A percentile compares a stretch with the other conserved stretches of the same genome.
phyloP scores from a whole-genome alignment of 352 stramenopile species.

The Pseudoperonospora humuli region DNA sequence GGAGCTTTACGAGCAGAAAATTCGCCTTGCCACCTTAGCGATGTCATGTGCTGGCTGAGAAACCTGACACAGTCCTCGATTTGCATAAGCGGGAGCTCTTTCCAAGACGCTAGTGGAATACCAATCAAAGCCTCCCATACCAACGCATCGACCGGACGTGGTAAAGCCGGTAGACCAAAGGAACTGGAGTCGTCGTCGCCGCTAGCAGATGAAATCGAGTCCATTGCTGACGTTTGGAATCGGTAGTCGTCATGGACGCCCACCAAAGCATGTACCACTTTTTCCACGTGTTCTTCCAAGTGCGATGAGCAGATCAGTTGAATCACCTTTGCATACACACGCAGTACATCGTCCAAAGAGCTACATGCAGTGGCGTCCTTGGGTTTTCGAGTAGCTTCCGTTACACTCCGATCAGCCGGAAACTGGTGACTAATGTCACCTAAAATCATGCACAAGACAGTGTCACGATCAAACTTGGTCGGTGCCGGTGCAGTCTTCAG shows the following conservation, averaged over 20 bases:
- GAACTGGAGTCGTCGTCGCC: constrained; percentile 5
- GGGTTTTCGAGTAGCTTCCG: constrained; percentile 3
- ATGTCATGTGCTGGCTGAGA: constrained; percentile 52
- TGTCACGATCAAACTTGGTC: constrained; percentile 78
- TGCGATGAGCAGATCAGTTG: constrained; percentile 55
- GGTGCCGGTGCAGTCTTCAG: constrained; percentile 41
- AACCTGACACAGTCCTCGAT: constrained; percentile 46
- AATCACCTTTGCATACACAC: constrained; percentile 64
- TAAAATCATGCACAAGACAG: constrained; percentile 68
- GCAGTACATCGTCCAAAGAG: constrained; percentile 45
- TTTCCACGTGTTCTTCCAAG: constrained; percentile 76
- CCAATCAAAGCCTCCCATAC: constrained; percentile 63
- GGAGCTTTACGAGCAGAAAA: constrained; percentile 13
- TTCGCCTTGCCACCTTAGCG: constrained; percentile 44
- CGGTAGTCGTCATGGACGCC: constrained; percentile 77
- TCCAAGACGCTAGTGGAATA: constrained; percentile 40
- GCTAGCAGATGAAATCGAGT: constrained; percentile 2
- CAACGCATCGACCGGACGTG: constrained; percentile 47
- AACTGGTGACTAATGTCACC: constrained; percentile 58
- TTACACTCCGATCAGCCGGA: constrained; percentile 33
- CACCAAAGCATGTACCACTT: constrained; percentile 70
- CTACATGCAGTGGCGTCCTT: constrained; percentile 16
- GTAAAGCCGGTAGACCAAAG: constrained; percentile 17
- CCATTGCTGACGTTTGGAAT: constrained; percentile 34
- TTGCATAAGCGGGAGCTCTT: constrained; percentile 33